phyloP scores from a whole-genome alignment of 225 moss, liverwort and hornwort species.

The Physcomitrium patens region DNA sequence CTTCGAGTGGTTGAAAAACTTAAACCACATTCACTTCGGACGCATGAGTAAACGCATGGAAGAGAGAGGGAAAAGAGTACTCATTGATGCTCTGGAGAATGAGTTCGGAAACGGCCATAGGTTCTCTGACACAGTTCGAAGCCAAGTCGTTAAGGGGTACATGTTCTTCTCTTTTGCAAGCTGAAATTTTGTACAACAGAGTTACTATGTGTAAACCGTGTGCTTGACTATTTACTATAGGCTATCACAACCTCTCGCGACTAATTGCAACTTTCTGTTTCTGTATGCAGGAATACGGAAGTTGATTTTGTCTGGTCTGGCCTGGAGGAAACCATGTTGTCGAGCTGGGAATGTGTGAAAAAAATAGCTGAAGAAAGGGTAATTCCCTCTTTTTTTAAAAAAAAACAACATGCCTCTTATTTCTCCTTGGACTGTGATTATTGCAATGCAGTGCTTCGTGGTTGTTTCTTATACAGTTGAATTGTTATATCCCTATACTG shows the following conservation, averaged over 20 bases:
- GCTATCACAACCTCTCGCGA: neutral
- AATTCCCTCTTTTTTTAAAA: neutral
- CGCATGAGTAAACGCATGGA: slow-evolving; percentile 79
- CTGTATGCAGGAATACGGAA: slow-evolving; percentile 57
- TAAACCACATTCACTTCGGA: slow-evolving; percentile 77
- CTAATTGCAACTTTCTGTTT: slow-evolving; percentile 7
- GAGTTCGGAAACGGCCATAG: slow-evolving; percentile 65
- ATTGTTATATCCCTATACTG: too few species aligned
- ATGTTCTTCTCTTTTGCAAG: neutral
- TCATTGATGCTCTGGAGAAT: slow-evolving; percentile 65
- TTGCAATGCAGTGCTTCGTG: too few species aligned
- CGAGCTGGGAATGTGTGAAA: slow-evolving; percentile 62
- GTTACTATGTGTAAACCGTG: neutral
- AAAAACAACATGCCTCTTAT: neutral
- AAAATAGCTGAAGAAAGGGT: slow-evolving; percentile 61
- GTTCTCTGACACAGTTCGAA: slow-evolving; percentile 54
- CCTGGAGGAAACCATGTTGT: slow-evolving; percentile 69
- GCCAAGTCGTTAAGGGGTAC: slow-evolving; percentile 66
- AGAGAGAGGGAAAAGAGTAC: slow-evolving; percentile 70
- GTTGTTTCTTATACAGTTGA: too few species aligned
- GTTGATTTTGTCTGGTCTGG: slow-evolving; percentile 74
- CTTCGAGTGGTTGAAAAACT: slow-evolving; percentile 76
- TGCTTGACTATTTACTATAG: neutral
- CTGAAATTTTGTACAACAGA: neutral
- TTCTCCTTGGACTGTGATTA: neutral